Evolutionary conservation across 768 basidiomycete species (phyloP).

Genomic region (Clavulina sp.): DNA sequence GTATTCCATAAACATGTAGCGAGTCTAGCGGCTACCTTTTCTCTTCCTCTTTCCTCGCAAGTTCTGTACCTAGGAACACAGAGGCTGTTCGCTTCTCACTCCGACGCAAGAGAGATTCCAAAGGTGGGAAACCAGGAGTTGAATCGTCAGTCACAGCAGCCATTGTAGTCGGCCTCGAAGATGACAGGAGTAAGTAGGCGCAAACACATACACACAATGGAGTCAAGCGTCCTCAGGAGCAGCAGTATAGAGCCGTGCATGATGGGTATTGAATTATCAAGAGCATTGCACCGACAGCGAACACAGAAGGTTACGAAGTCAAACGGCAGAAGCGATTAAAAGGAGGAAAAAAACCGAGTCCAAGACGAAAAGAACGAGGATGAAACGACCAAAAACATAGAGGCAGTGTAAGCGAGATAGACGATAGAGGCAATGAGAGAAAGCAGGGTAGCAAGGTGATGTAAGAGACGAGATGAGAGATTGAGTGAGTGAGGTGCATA

Average conservation of each 20-base stretch:
- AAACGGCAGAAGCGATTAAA: no score
- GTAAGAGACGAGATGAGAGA: not conserved
- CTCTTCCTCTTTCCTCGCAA: slow-evolving; percentile 38
- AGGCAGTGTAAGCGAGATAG: not conserved
- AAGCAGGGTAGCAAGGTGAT: not conserved
- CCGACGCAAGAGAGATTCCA: slow-evolving; percentile 44
- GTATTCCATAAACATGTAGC: not conserved
- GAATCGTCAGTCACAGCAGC: not conserved
- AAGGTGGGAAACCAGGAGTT: slow-evolving; percentile 21
- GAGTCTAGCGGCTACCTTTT: slow-evolving; percentile 33
- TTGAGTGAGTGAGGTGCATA: not conserved
- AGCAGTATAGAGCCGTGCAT: no score
- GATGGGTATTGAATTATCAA: no score
- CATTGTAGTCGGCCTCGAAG: no score
- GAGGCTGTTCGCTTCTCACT: slow-evolving; percentile 46
- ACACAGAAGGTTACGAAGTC: no score
- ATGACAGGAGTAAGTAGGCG: no score
- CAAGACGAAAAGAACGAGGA: no score
- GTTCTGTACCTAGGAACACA: slow-evolving; percentile 6
- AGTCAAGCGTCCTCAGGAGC: no score
- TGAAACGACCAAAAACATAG: no score
- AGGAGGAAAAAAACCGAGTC: no score
- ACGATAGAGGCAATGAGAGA: slow-evolving; percentile 1
- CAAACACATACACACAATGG: no score
- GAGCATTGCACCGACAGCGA: no score